These are phyloP conservation scores for Pleurotus cornucopiae DNA, from an alignment of 768 basidiomycete genomes.

Conservation along the genomic window DNA sequence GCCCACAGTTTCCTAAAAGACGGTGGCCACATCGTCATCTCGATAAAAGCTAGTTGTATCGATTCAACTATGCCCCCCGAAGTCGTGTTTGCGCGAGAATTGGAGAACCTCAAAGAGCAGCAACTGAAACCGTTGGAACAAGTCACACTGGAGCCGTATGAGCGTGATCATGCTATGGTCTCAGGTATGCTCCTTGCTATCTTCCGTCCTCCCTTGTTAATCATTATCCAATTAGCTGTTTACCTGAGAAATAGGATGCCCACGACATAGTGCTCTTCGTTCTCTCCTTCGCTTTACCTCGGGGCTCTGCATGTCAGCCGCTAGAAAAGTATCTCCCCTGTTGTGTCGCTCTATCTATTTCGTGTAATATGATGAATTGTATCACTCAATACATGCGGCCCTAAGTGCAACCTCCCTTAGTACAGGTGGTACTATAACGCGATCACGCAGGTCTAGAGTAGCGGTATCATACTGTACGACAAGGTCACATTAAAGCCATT, in stretches of 20 bases:
- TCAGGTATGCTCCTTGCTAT: slow-evolving; percentile 45
- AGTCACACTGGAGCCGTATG: slow-evolving; percentile 91
- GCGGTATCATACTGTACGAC: too few species aligned
- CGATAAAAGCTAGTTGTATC: slow-evolving; percentile 98
- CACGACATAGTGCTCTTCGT: not conserved
- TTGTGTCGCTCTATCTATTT: slow-evolving; percentile 3
- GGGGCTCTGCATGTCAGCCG: not conserved
- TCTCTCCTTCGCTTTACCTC: not conserved
- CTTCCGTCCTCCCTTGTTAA: not conserved
- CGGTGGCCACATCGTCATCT: slow-evolving; percentile 88
- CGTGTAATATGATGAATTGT: not conserved
- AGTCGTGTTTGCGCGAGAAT: slow-evolving; percentile 84
- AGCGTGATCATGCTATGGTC: slow-evolving; percentile 89
- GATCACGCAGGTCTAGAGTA: too few species aligned
- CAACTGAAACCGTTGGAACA: slow-evolving; percentile 95
- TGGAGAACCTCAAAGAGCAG: slow-evolving; percentile 69
- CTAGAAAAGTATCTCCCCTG: not conserved
- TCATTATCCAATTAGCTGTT: not conserved
- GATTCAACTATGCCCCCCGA: slow-evolving; percentile 93
- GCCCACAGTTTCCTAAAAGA: slow-evolving; percentile 96
- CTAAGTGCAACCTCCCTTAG: too few species aligned
- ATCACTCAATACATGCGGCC: not conserved
- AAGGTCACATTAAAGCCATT: too few species aligned
- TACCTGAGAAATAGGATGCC: slow-evolving; percentile 5
- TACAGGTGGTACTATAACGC: too few species aligned